Evolutionary conservation across 202 grass and related monocot species (phyloP), one percentile per base, ranked within the genome.

Genomic region (Elaeis oleifera): DNA sequence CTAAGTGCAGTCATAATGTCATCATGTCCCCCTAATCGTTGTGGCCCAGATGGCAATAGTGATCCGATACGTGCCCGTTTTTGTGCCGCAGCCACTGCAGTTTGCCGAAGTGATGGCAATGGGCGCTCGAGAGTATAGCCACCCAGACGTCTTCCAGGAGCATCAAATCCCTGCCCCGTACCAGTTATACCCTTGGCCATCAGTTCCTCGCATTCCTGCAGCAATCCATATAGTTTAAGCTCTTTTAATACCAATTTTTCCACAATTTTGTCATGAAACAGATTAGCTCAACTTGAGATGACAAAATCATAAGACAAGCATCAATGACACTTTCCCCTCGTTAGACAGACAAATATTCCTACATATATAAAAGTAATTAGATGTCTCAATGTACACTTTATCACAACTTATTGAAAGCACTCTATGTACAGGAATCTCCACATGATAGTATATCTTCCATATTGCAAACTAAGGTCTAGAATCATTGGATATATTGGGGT

Each of bases 151-250:
- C 78, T 86, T 44, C 85, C 88, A 60, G 66, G 39, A 59, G 86
- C 82, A 73, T 99, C 88, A 76, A 99, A 99, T 24, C 88, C 88
- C 75, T 99, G 78, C n/a, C 88, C 94, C 58, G 85, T 56, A 23
- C 88, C 88, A 64, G 94, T 80, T 72, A 89, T 99, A 56, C 94
- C 94, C 70, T 89, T 94, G 23, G 80, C 67, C 61, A 99, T 72
- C 79, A 99, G 85, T 71, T 99, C 88, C 65, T 94, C 94, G 9
- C 94, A 99, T 80, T 94, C 94, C 88, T 97, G 65, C 64, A 84
- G 50, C 5, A 59, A 23, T 75, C 72, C 49, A 59, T 57, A 56
- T 70, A 44, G 36, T 44, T 44, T 44, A 49, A 75, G 27, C 15
- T 26, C 18, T 50, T 19, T 60, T 15, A n/a, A 26, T 16, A 60